phyloP scores from a whole-genome alignment of 495 filamentous ascomycete species.

The Aspergillus baeticus region DNA sequence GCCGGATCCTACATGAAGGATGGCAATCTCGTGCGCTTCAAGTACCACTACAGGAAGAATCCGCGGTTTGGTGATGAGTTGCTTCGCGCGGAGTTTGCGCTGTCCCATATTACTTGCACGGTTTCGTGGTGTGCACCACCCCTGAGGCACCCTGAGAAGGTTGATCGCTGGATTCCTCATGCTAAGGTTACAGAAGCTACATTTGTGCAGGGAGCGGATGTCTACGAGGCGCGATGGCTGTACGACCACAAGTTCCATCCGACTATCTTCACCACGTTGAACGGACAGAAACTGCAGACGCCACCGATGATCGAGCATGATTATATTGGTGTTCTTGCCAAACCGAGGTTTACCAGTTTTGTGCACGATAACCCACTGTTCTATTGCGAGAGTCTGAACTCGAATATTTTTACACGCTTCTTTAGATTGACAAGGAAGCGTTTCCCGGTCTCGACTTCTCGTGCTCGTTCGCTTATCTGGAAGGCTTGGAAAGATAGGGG shows the following conservation, averaged over 20 bases:
- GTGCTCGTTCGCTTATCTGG: conserved; percentile 61
- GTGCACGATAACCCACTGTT: conserved; percentile 57
- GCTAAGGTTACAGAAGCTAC: conserved; percentile 59
- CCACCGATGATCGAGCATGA: conserved; percentile 61
- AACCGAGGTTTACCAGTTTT: conserved; percentile 54
- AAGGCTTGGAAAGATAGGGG: conserved; percentile 60
- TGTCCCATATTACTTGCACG: conserved; percentile 53
- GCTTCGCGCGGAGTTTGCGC: conserved; percentile 55
- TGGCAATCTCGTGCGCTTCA: conserved; percentile 54
- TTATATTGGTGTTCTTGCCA: conserved; percentile 53
- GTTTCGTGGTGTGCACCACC: conserved; percentile 62
- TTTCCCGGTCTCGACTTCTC: conserved; percentile 56
- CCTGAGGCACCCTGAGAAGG: conserved; percentile 48
- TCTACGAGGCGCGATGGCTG: conserved; percentile 54
- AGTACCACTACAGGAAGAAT: conserved; percentile 58
- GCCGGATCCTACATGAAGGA: conserved; percentile 56
- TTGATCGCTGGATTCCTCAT: conserved; percentile 59
- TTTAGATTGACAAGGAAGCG: conserved; percentile 49
- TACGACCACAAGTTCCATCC: conserved; percentile 66
- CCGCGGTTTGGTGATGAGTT: conserved; percentile 55
- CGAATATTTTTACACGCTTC: conserved; percentile 45
- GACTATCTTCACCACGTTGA: conserved; percentile 56
- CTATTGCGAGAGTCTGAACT: conserved; percentile 46
- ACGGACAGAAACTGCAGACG: conserved; percentile 52
- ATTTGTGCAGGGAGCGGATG: conserved; percentile 52